Conservation (phyloP, 2,329 filamentous ascomycete species). For the Endoconidiophora polonica region DNA sequence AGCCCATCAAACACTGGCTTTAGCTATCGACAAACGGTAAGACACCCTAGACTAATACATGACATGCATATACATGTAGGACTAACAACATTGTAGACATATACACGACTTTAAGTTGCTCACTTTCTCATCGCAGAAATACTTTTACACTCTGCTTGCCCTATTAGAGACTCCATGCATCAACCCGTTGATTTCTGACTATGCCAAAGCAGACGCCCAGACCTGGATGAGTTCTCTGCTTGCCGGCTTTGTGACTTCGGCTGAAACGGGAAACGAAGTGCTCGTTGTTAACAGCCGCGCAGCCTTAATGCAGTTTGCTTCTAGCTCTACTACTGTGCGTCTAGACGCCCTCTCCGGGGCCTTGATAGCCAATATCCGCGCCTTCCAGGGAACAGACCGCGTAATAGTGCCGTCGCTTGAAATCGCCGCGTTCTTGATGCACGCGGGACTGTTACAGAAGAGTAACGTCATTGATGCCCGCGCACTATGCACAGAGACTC, state of each 20-base stretch:
- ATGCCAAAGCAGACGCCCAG: slow-evolving; percentile 19
- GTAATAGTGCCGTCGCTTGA: slow-evolving; percentile 62
- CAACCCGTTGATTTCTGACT: slow-evolving; percentile 21
- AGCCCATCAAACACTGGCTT: slow-evolving; percentile 38
- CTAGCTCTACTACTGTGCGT: slow-evolving; percentile 17
- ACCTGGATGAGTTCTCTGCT: slow-evolving; percentile 38
- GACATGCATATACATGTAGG: neutral
- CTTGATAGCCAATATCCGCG: slow-evolving; percentile 36
- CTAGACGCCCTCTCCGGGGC: slow-evolving; percentile 30
- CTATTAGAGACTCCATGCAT: slow-evolving; percentile 25
- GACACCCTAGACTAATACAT: slow-evolving; percentile 14
- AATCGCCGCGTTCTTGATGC: slow-evolving; percentile 59
- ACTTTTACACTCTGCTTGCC: slow-evolving; percentile 38
- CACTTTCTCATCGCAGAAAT: slow-evolving; percentile 40
- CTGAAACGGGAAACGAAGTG: slow-evolving; percentile 62
- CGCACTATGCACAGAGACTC: slow-evolving; percentile 49
- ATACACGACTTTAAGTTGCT: slow-evolving; percentile 21
- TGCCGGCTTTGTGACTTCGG: slow-evolving; percentile 53
- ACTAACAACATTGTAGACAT: slow-evolving; percentile 21
- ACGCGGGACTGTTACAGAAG: slow-evolving; percentile 34
- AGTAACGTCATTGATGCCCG: slow-evolving; percentile 28
- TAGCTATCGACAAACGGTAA: slow-evolving; percentile 31
- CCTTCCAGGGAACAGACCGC: slow-evolving; percentile 45
- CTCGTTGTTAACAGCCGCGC: slow-evolving; percentile 52
- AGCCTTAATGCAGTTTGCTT: slow-evolving; percentile 42